phyloP scores from a whole-genome alignment of 2,329 filamentous ascomycete genomes.

The Neopestalotiopsis sp. region DNA sequence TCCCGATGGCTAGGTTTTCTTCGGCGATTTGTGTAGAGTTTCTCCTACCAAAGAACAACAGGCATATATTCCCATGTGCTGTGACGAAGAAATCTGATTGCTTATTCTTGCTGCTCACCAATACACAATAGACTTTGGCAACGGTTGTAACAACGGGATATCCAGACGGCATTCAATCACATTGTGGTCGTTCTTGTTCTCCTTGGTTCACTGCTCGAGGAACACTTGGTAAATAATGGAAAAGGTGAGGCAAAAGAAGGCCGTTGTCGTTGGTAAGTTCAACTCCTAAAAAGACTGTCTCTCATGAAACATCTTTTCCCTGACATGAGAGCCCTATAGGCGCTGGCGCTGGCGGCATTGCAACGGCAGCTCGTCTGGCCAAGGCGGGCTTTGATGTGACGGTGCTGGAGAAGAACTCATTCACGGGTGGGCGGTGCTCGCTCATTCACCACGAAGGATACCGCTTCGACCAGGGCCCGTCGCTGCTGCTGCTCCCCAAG shows the following conservation, averaged over 20 bases:
- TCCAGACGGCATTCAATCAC: background rate
- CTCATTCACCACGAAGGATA: conserved; percentile 65
- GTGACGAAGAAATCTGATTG: background rate
- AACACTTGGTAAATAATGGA: conserved; percentile 24
- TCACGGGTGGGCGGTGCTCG: conserved; percentile 74
- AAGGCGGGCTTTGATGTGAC: conserved; percentile 75
- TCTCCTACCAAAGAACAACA: background rate
- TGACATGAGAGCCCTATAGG: conserved; percentile 45
- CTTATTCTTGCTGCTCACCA: background rate
- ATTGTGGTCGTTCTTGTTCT: background rate
- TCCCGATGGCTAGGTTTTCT: background rate
- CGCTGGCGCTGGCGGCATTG: conserved; percentile 73
- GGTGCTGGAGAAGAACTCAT: conserved; percentile 77
- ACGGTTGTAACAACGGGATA: background rate
- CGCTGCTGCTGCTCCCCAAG: conserved; percentile 72
- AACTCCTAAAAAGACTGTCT: conserved; percentile 5
- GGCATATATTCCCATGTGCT: background rate
- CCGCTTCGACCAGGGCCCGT: conserved; percentile 80
- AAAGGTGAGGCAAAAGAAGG: conserved; percentile 46
- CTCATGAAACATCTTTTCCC: background rate
- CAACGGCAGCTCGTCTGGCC: conserved; percentile 73
- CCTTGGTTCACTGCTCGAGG: background rate
- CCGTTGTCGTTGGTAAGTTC: conserved; percentile 56
- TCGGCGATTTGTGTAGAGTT: background rate
- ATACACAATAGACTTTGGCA: background rate